Percentiles rank a stretch among this genome's conserved stretches.
phyloP scores from a whole-genome alignment of 2,329 filamentous ascomycete genomes.

The Ustilaginoidea virens region DNA sequence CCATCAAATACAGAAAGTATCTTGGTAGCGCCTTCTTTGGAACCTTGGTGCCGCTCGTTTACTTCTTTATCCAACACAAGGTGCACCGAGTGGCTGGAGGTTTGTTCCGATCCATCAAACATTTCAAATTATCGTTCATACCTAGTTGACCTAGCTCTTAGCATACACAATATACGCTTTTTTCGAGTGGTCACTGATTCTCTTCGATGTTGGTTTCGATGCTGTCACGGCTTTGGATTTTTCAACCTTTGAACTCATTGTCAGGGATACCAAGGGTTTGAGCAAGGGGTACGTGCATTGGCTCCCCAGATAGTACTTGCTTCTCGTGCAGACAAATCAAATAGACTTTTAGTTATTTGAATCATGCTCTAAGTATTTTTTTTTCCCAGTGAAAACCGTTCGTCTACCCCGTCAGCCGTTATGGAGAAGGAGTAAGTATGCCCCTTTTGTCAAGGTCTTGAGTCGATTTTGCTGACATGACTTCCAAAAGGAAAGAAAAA shows the following conservation, averaged over 20 bases:
- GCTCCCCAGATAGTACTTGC: conserved; percentile 66
- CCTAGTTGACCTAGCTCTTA: too few relatives aligned
- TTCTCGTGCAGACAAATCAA: conserved; percentile 17
- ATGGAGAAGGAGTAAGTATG: conserved; percentile 59
- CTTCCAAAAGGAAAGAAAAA: conserved; percentile 51
- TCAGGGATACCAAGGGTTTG: conserved; percentile 77
- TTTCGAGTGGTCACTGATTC: conserved; percentile 90
- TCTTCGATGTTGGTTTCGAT: conserved; percentile 94
- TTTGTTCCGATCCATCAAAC: conserved; percentile 31
- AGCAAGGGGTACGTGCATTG: conserved; percentile 97
- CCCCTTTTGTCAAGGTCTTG: neutral
- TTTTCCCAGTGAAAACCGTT: conserved; percentile 32
- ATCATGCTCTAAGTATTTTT: conserved; percentile 24
- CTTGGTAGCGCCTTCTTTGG: conserved; percentile 77
- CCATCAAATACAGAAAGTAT: conserved; percentile 79
- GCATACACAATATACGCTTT: conserved; percentile 96
- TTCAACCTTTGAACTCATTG: conserved; percentile 67
- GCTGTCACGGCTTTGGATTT: conserved; percentile 91
- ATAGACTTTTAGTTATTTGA: conserved; percentile 14
- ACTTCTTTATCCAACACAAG: conserved; percentile 98
- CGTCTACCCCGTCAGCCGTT: conserved; percentile 30
- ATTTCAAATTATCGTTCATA: too few relatives aligned
- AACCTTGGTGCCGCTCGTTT: conserved; percentile 76
- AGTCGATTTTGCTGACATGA: neutral
- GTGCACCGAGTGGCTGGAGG: conserved; percentile 87